Base-by-base conservation (phyloP, 495 filamentous ascomycete genomes). In the Sporormia fimetaria region DNA sequence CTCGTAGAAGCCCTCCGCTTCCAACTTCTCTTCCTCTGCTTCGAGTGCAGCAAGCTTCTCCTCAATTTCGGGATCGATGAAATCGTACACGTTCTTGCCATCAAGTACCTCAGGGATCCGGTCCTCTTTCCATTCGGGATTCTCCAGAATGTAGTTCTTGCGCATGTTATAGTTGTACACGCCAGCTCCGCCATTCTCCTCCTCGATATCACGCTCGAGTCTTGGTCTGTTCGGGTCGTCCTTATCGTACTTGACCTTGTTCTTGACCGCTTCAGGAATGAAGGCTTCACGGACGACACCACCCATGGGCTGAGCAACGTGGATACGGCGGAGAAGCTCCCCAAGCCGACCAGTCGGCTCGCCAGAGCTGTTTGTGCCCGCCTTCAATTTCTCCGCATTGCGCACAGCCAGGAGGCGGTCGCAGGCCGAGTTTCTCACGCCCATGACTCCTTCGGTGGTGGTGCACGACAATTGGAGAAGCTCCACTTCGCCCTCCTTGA, bases 61-160 rank as follows among this genome's bases (percentile, higher is more conserved):
- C 51, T 94, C 90, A 61, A 98, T 96, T 42, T 98, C 90, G 0
- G 90, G 87, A 51, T 96, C 90, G 57, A 96, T 77, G 59, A 80
- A 98, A 59, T 98, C 90, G 67, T 84, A 86, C 22, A 98, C 83
- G 63, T 98, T 96, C 69, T 83, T 84, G 57, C 90, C 90, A 52
- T 94, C 77, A 65, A 82, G 80, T 27, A 88, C 68, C 60, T 98
- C 92, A 18, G 92, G 92, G 9, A 95, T 80, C 63, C 81, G 88
- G 67, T 98, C 90, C 56, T 93, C 71, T 59, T 92, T 94, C 90
- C 88, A 95, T 11, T 90, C 82, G 17, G 78, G 72, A 54, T 94
- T 69, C 14, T 78, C 85, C 37, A 94, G 73, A 1, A 81, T 60
- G 63, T 93, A 98, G 49, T 87, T 80, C 52, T 80, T 77, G 61